Evolutionary conservation across 1,139 yeast species (phyloP).

Genomic region (Scheffersomyces parashehatae): DNA sequence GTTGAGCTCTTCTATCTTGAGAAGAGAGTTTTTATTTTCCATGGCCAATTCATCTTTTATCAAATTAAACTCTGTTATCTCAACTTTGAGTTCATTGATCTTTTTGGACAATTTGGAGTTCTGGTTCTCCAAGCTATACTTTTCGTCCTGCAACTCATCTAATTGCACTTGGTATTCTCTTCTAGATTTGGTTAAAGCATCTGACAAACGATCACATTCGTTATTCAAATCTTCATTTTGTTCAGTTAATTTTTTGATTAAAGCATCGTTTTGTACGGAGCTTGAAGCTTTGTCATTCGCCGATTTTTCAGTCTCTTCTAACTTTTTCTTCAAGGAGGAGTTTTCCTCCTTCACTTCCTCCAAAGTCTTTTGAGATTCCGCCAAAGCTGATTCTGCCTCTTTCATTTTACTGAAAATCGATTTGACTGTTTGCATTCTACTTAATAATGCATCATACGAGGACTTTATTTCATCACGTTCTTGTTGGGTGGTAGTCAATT

Average conservation of each 20-base stretch:
- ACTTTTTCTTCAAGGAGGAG: constrained; percentile 6
- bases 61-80: constrained; percentile 48
- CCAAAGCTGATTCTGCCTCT: constrained; percentile 71
- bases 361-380: constrained; percentile 46
- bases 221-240: constrained; percentile 59
- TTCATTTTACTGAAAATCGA: constrained; percentile 74
- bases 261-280: constrained; percentile 8
- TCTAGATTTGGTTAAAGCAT: constrained; percentile 47
- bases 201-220: constrained; percentile 67
- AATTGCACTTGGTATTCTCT: constrained; percentile 46
- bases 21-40: constrained; percentile 41
- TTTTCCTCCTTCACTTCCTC: constrained; percentile 28
- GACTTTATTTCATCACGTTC: constrained; percentile 70
- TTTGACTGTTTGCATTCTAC: constrained; percentile 79
- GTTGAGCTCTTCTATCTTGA: constrained; percentile 49
- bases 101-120: constrained; percentile 33
- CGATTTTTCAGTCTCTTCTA: constrained; percentile 9
- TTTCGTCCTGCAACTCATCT: constrained; percentile 46
- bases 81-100: constrained; percentile 40
- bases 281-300: constrained; percentile 6
- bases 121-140: constrained; percentile 44
- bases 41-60: constrained; percentile 49
- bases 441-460: constrained; percentile 74
- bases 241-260: constrained; percentile 35
- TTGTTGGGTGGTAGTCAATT: constrained; percentile 14